Base-by-base conservation (phyloP, 805 yeast genomes). In the Yarrowia sp. region DNA sequence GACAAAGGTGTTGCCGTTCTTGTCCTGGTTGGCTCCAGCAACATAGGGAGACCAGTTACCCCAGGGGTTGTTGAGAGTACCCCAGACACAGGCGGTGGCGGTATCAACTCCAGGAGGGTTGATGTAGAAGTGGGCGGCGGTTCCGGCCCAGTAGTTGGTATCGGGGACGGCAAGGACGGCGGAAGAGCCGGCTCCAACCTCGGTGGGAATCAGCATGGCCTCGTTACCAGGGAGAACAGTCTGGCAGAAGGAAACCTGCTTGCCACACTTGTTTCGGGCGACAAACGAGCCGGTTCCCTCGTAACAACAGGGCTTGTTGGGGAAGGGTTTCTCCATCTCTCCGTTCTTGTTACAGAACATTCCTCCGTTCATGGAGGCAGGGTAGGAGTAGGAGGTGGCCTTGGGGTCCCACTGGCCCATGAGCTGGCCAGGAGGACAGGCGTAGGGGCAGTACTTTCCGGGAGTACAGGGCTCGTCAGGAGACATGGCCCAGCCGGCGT, bases 41-140 rank as follows among this genome's bases (percentile, higher is more conserved):
- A 92, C 96, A 71, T 90, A 91, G 32, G 97, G 96, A 14, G 96
- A 78, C 97, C 97, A 92, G 82, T 91, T 91, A 66, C 97, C 97
- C 69, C 80, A 79, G 15, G 95, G 87, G 66, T 88, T 78, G 57
- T 79, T 76, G 35, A 80, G 80, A 15, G 87, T 76, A 4, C 97
- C 97, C 97, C 97, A 91, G 68, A 83, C 82, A 76, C 96, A 90
- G 39, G 88, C 96, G 45, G 90, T 93, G 9, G 78, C 80, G 32
- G 85, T 81, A 38, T 89, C 83, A 33, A 87, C 86, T 66, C 96
- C 96, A 22, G 96, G 96, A 28, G 91, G 84, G 75, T 90, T 90
- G 72, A 90, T 75, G 76, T 90, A 91, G 79, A 83, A 91, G 75
- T 91, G 97, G 42, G 96, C 87, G 44, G 96, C 90, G 44, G 96